Conservation (phyloP, 441 rosid genomes). For the Erysimum cheiri region DNA sequence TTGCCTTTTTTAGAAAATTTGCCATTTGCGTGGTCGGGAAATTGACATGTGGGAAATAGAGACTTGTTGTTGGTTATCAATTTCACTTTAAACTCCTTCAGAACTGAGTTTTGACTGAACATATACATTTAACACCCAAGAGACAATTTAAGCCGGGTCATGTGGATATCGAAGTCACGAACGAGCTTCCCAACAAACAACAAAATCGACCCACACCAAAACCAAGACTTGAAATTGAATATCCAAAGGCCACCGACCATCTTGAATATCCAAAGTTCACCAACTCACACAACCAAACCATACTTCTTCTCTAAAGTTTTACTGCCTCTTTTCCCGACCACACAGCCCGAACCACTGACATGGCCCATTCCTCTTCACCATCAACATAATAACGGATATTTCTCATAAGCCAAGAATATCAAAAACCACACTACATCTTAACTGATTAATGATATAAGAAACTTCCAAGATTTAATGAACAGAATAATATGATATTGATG, state of each 20-base stretch:
- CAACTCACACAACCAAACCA: neutral
- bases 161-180: too few species aligned
- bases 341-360: neutral
- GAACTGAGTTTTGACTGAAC: too few species aligned
- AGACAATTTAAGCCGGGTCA: too few species aligned
- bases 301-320: neutral
- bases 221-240: too few species aligned
- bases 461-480: conserved; percentile 12
- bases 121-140: too few species aligned
- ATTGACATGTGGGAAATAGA: neutral
- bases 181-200: too few species aligned
- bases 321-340: conserved; percentile 1
- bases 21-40: conserved; percentile 10
- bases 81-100: too few species aligned
- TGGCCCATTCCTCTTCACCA: neutral
- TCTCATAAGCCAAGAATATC: neutral
- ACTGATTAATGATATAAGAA: neutral
- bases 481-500: neutral
- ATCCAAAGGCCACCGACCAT: too few species aligned
- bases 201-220: too few species aligned
- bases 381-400: neutral
- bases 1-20: neutral
- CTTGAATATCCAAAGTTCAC: neutral
- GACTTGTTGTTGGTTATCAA: neutral
- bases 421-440: neutral